Percentiles rank a stretch among this genome's conserved stretches.
These are phyloP conservation scores for Zymoseptoria ardabiliae DNA, from an alignment of 2,329 filamentous ascomycete species.

Conservation along the genomic window DNA sequence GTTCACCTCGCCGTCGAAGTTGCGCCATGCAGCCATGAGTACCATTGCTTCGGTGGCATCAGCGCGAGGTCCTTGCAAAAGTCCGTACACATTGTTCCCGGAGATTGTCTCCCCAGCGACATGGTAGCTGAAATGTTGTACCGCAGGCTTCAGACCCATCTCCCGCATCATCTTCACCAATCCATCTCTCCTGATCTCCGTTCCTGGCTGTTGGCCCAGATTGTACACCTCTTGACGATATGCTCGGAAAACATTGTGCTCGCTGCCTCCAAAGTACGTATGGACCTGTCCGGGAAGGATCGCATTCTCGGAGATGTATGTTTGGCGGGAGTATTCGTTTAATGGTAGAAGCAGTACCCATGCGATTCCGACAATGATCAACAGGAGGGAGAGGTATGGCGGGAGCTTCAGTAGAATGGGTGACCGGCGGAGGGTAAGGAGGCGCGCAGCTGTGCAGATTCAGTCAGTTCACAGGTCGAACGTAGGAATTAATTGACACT, in stretches of 20 bases:
- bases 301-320: slow-evolving; percentile 97
- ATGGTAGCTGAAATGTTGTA: slow-evolving; percentile 79
- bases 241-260: slow-evolving; percentile 88
- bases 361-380: slow-evolving; percentile 73
- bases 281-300: slow-evolving; percentile 92
- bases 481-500: background rate
- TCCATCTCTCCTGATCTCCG: slow-evolving; percentile 38
- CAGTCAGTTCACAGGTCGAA: background rate
- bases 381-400: slow-evolving; percentile 78
- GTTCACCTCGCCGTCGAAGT: slow-evolving; percentile 71
- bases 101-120: slow-evolving; percentile 65
- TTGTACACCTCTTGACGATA: slow-evolving; percentile 76
- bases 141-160: slow-evolving; percentile 77
- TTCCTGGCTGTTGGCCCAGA: slow-evolving; percentile 40
- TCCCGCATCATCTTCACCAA: slow-evolving; percentile 69
- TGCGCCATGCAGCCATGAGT: slow-evolving; percentile 80
- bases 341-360: slow-evolving; percentile 89
- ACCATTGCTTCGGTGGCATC: slow-evolving; percentile 98
- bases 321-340: slow-evolving; percentile 81
- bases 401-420: slow-evolving; percentile 75
- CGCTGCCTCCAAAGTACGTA: slow-evolving; percentile 93
- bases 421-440: slow-evolving; percentile 67
- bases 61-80: slow-evolving; percentile 85
- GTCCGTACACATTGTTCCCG: slow-evolving; percentile 88
- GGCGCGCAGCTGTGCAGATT: slow-evolving; percentile 38